Conservation (phyloP, 1,284 basidiomycete species). For the Microbotryum saponariae region DNA sequence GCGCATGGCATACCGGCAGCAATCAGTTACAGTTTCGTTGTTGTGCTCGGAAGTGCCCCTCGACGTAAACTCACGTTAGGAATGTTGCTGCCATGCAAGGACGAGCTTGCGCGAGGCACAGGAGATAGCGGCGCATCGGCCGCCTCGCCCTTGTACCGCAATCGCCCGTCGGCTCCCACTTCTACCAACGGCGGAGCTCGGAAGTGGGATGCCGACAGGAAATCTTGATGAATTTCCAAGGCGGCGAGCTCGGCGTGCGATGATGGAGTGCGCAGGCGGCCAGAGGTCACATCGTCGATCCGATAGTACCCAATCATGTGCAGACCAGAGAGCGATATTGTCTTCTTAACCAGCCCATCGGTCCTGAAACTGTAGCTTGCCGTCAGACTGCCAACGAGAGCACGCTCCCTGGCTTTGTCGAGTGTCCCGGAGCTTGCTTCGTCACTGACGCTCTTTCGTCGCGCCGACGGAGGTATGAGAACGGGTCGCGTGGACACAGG, state of each 20-base stretch:
- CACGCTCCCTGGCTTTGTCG: conserved; percentile 54
- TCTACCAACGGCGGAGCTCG: conserved; percentile 35
- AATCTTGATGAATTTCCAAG: conserved; percentile 56
- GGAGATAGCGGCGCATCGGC: conserved; percentile 25
- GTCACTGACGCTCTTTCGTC: conserved; percentile 10
- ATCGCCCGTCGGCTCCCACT: conserved; percentile 19
- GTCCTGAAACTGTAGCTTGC: conserved; percentile 85
- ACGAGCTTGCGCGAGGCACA: conserved; percentile 11
- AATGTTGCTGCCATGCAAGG: conserved; percentile 13
- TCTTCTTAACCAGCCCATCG: conserved; percentile 89
- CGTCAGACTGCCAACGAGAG: conserved; percentile 76
- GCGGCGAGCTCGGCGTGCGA: conserved; percentile 78
- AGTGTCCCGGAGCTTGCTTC: conserved; percentile 12
- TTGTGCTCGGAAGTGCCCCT: too few relatives aligned
- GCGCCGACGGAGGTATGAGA: conserved; percentile 46
- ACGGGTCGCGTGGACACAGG: conserved; percentile 36
- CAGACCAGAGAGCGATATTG: conserved; percentile 54
- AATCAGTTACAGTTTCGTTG: too few relatives aligned
- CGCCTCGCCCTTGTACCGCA: conserved; percentile 23
- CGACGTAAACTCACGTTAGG: not conserved
- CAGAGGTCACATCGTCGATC: conserved; percentile 79
- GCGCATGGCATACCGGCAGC: not conserved
- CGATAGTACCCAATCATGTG: conserved; percentile 96
- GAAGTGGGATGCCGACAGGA: conserved; percentile 30
- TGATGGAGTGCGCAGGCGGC: conserved; percentile 77